Percentiles rank a stretch among this genome's conserved stretches.
Conservation (phyloP, 108 stramenopile species). For the Nitzschia palea region DNA sequence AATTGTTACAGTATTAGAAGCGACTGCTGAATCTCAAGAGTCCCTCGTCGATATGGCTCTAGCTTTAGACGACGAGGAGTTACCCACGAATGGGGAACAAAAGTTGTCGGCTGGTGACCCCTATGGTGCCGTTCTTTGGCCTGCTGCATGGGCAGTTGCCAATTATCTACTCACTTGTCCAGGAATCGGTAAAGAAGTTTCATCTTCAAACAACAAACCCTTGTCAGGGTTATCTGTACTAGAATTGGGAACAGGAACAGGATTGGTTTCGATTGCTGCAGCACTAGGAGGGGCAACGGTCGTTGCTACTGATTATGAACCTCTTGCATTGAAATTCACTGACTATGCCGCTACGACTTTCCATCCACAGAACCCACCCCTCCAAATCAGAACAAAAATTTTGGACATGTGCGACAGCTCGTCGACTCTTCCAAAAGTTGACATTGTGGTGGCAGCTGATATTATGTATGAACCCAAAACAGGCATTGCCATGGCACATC, state of each 20-base stretch:
- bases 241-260: conserved; percentile 69
- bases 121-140: conserved; percentile 74
- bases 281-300: conserved; percentile 48
- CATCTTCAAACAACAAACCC: background rate
- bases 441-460: conserved; percentile 64
- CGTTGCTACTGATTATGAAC: conserved; percentile 66
- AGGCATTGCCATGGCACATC: conserved; percentile 55
- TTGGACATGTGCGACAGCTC: conserved; percentile 52
- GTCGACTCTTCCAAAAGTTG: conserved; percentile 33
- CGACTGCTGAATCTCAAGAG: conserved; percentile 60
- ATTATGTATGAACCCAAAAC: conserved; percentile 71
- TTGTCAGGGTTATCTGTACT: conserved; percentile 26
- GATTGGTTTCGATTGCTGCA: conserved; percentile 52
- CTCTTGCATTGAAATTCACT: conserved; percentile 44
- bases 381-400: conserved; percentile 19
- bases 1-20: conserved; percentile 54
- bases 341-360: conserved; percentile 38
- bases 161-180: conserved; percentile 30
- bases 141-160: conserved; percentile 55
- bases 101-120: conserved; percentile 38
- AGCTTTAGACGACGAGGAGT: conserved; percentile 36
- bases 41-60: conserved; percentile 53
- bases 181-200: conserved; percentile 1
- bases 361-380: conserved; percentile 12
- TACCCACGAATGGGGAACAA: background rate